Percentiles rank a stretch among this genome's conserved stretches.
phyloP scores from a whole-genome alignment of 805 yeast genomes.

The Pichia heedii region DNA sequence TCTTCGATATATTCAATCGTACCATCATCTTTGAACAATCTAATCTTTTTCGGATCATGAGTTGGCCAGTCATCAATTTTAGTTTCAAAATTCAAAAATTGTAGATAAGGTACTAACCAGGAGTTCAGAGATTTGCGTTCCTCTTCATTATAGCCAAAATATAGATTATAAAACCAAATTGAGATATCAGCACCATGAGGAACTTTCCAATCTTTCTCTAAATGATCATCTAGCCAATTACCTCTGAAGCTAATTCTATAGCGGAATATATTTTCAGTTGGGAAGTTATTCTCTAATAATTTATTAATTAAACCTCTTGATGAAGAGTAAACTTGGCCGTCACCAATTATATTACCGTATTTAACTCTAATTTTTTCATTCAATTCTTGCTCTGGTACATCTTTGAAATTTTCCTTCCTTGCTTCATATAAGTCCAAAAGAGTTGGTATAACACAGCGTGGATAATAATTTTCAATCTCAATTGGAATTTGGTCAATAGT shows the following conservation, averaged over 20 bases:
- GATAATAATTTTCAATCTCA: constrained; percentile 31
- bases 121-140: constrained; percentile 19
- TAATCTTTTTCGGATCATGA: constrained; percentile 16
- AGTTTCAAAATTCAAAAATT: constrained; percentile 23
- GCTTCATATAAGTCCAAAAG: constrained; percentile 11
- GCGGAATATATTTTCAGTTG: constrained; percentile 22
- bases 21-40: constrained; percentile 27
- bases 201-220: constrained; percentile 22
- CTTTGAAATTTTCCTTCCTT: constrained; percentile 9
- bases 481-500: constrained; percentile 24
- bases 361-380: constrained; percentile 14
- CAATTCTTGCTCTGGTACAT: constrained; percentile 5
- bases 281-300: constrained; percentile 22
- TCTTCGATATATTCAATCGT: constrained; percentile 22
- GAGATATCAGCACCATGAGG: constrained; percentile 30
- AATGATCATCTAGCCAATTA: constrained; percentile 11
- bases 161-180: constrained; percentile 28
- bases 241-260: constrained; percentile 27
- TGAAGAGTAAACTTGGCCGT: constrained; percentile 32
- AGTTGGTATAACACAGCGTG: constrained; percentile 23
- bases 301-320: constrained; percentile 29
- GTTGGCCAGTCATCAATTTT: constrained; percentile 25
- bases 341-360: constrained; percentile 30
- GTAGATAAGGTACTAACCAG: constrained; percentile 26
- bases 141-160: constrained; percentile 20